Percentiles rank a stretch among this genome's conserved stretches.
Evolutionary conservation across 192 early-diverging fungal genomes (phyloP).

Genomic region (Diversispora epigaea): DNA sequence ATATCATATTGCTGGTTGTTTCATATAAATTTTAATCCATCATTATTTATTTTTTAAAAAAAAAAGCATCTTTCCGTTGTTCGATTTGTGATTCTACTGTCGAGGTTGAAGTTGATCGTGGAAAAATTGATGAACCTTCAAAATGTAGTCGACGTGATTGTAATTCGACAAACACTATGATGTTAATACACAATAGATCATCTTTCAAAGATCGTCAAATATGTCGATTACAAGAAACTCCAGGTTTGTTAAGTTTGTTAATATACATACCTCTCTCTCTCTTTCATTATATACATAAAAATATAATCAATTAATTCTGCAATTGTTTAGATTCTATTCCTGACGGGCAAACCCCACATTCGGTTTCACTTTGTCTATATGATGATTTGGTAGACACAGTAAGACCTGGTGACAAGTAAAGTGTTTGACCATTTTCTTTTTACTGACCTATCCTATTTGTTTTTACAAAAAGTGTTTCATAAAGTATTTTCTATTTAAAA

Average conservation of each 20-base stretch:
- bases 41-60: no score
- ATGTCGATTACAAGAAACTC: conserved; percentile 91
- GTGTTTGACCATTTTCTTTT: not conserved
- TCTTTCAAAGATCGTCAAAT: conserved; percentile 92
- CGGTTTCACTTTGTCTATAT: conserved; percentile 85
- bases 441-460: not conserved
- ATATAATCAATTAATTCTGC: not conserved
- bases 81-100: conserved; percentile 83
- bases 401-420: conserved; percentile 86
- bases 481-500: conserved; percentile 4
- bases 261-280: not conserved
- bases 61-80: conserved; percentile 88
- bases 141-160: conserved; percentile 80
- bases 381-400: conserved; percentile 92
- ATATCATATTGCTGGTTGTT: not conserved
- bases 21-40: not conserved
- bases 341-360: conserved; percentile 98
- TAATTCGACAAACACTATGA: conserved; percentile 77
- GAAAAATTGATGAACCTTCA: conserved; percentile 82
- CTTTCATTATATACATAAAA: not conserved
- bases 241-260: conserved; percentile 62
- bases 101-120: conserved; percentile 79
- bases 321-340: conserved; percentile 73
- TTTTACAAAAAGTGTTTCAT: not conserved
- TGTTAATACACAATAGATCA: conserved; percentile 93